These are phyloP conservation scores for Fomitopsis serialis DNA, from an alignment of 768 basidiomycete genomes.

Conservation along the genomic window DNA sequence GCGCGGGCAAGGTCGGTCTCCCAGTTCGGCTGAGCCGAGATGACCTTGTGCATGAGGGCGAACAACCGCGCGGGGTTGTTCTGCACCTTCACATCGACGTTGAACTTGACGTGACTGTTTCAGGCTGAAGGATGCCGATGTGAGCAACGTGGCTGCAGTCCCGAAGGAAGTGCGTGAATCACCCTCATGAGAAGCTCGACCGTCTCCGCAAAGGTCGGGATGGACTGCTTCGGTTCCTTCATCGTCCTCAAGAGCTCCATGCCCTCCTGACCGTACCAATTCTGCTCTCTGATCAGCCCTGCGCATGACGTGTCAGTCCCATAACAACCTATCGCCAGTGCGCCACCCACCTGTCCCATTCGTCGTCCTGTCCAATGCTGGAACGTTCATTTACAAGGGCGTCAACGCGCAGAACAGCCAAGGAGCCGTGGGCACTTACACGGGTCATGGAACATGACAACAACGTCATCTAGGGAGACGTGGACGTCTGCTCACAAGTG, in stretches of 20 bases:
- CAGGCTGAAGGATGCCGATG: constrained; percentile 38
- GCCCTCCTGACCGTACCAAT: constrained; percentile 42
- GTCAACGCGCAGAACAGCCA: neutral
- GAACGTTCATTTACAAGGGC: neutral
- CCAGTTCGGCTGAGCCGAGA: constrained; percentile 64
- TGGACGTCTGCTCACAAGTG: constrained; percentile 80
- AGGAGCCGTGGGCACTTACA: constrained; percentile 32
- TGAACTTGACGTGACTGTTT: constrained; percentile 73
- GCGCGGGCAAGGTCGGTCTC: constrained; percentile 73
- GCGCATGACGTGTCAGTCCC: neutral
- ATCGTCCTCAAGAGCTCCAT: constrained; percentile 77
- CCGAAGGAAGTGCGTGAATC: constrained; percentile 4
- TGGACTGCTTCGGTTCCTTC: constrained; percentile 79
- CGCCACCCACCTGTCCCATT: constrained; percentile 55
- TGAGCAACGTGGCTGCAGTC: neutral
- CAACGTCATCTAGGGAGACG: constrained; percentile 77
- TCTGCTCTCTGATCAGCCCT: constrained; percentile 53
- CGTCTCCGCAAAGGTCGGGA: constrained; percentile 88
- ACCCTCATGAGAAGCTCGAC: constrained; percentile 75
- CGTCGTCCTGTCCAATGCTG: constrained; percentile 74
- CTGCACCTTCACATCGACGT: constrained; percentile 92
- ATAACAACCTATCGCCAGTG: neutral
- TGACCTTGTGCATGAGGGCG: constrained; percentile 63
- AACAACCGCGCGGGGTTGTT: constrained; percentile 90
- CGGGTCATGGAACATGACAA: constrained; percentile 96